These are phyloP conservation scores for Zoysia japonica DNA, from an alignment of 176 grass and related monocot genomes.

Conservation along the genomic window DNA sequence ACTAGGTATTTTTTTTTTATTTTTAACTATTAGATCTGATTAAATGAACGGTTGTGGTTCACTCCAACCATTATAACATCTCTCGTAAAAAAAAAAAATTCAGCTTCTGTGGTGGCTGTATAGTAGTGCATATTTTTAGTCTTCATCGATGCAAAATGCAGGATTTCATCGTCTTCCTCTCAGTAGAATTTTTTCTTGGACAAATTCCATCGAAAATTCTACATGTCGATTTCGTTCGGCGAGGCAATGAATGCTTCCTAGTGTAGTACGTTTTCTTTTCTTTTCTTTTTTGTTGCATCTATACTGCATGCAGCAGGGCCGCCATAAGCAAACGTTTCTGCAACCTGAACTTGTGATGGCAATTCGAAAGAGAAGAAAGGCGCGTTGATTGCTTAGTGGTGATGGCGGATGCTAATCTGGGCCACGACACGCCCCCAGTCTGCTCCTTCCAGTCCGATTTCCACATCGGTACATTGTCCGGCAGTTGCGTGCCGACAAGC, in stretches of 20 bases:
- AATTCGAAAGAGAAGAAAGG: neutral
- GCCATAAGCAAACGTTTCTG: neutral
- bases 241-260: neutral
- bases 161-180: neutral
- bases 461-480: constrained; percentile 12
- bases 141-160: neutral
- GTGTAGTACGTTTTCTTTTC: too few species aligned
- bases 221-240: neutral
- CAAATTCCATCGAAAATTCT: neutral
- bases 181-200: neutral
- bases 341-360: neutral
- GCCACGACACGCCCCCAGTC: neutral
- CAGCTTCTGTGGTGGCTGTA: neutral
- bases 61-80: too few species aligned
- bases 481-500: constrained; percentile 34
- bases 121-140: neutral
- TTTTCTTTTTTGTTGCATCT: too few species aligned
- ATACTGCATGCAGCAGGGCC: neutral
- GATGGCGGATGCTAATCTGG: neutral
- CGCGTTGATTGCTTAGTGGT: neutral
- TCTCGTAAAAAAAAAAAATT: too few species aligned
- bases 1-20: too few species aligned
- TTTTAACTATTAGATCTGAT: too few species aligned
- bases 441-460: neutral
- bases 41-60: too few species aligned